Conservation (phyloP, 768 basidiomycete species). For the Psilocybe cubensis region DNA sequence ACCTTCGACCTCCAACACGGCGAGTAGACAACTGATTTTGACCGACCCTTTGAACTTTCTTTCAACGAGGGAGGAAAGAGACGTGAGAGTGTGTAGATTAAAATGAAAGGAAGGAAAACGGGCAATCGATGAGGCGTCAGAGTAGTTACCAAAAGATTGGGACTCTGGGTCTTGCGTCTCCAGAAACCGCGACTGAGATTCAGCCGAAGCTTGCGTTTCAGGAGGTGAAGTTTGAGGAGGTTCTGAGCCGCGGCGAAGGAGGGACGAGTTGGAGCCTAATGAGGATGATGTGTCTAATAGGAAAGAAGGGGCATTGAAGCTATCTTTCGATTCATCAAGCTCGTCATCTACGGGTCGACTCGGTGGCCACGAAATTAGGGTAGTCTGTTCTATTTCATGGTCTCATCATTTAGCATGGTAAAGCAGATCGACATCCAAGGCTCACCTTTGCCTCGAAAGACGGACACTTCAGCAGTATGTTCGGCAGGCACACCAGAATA, state of each 20-base stretch:
- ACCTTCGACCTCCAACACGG: conserved; percentile 76
- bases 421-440: not conserved
- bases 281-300: conserved; percentile 25
- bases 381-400: conserved; percentile 43
- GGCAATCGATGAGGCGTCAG: conserved; percentile 72
- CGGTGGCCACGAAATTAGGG: conserved; percentile 62
- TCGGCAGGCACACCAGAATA: conserved; percentile 6
- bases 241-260: too few relatives aligned
- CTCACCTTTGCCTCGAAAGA: conserved; percentile 12
- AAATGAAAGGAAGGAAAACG: conserved; percentile 79
- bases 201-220: conserved; percentile 12
- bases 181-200: not conserved
- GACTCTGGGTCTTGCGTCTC: conserved; percentile 28
- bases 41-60: conserved; percentile 38
- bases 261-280: conserved; percentile 19
- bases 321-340: conserved; percentile 11
- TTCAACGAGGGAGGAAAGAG: conserved; percentile 44
- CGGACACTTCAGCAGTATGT: not conserved
- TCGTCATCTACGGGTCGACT: conserved; percentile 34
- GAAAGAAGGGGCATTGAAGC: conserved; percentile 29
- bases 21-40: conserved; percentile 65
- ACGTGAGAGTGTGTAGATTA: conserved; percentile 59
- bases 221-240: conserved; percentile 6
- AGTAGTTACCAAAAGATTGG: conserved; percentile 53
- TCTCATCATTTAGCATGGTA: not conserved